These are phyloP conservation scores for Boletus albobrunnescens DNA, from an alignment of 1,284 basidiomycete genomes.

Conservation along the genomic window DNA sequence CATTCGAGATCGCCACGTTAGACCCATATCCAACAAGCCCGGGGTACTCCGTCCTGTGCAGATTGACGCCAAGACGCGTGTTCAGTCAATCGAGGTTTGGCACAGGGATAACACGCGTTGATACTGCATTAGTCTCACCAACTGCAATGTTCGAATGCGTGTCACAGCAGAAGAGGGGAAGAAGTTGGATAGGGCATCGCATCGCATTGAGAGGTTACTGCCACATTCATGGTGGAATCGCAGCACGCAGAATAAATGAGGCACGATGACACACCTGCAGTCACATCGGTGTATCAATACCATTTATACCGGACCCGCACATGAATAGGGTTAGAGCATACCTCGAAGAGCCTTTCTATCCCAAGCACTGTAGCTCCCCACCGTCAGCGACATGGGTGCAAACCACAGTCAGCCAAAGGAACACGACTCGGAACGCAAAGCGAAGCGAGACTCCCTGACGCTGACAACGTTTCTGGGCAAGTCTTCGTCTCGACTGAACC, in stretches of 20 bases:
- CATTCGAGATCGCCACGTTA: background rate
- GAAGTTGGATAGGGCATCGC: constrained; percentile 18
- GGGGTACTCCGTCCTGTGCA: constrained; percentile 6
- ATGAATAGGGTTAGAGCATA: constrained; percentile 15
- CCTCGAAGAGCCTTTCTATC: background rate
- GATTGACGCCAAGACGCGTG: constrained; percentile 7
- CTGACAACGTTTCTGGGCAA: constrained; percentile 27
- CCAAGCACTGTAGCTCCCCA: background rate
- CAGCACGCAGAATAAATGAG: constrained; percentile 31
- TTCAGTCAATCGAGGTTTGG: constrained; percentile 3
- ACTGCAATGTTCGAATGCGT: constrained; percentile 3
- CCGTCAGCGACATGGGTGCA: constrained; percentile 20
- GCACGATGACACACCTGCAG: constrained; percentile 19
- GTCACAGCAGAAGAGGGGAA: constrained; percentile 16
- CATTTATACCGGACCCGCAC: constrained; percentile 25
- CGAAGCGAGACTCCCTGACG: constrained; percentile 25
- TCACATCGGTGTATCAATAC: constrained; percentile 7
- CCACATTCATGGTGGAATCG: constrained; percentile 14
- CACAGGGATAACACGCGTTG: constrained; percentile 16
- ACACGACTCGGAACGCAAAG: constrained; percentile 20
- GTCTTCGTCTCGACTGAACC: constrained; percentile 26
- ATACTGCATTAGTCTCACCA: constrained; percentile 2
- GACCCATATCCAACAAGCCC: background rate
- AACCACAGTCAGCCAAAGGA: constrained; percentile 26
- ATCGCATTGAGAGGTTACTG: constrained; percentile 5